Evolutionary conservation across 2,329 filamentous ascomycete genomes (phyloP), one percentile per base, ranked within the genome.

Genomic region (Epichloe elymi): DNA sequence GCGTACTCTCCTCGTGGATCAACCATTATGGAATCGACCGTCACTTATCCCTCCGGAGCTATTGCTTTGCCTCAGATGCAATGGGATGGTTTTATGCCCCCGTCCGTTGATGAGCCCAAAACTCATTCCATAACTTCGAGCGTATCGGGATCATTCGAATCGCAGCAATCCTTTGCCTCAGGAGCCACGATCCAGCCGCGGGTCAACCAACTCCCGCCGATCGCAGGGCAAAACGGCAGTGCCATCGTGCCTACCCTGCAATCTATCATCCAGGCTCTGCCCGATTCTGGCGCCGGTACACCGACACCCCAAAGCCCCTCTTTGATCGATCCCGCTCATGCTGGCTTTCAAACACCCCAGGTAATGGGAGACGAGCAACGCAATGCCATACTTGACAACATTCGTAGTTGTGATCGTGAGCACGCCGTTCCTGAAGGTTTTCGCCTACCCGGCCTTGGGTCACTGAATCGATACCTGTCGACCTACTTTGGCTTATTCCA

Each of bases 401-500:
- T 96, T 63, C 84, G 85, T 61, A 78, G 74, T 58, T 83, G 82
- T 58, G 91, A 97, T 65, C 83, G 76, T 58, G 87, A 95, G 61
- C 83, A 83, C 62, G 83, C 86, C 44, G 83, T 96, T 52, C 82
- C 89, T 15, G 88, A 94, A 51, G 89, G 86, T 52, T 96, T 97
- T 75, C 85, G 88, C 57, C 78, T 97, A 44, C 93, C 93, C 5
- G 83, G 78, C 57, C 76, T 89, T 37, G 77, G 82, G 37, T 85
- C 87, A 2, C 72, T 97, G 65, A 97, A 98, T 70, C 82, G 89
- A 56, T 95, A 95, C 67, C 74, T 98, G 55, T 87, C 89, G 54
- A 95, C 91, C 1, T 98, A 97, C 74, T 98, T 97, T 68, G 89
- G 87, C 65, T 74, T 96, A 61, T 98, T 97, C 70, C 93, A 98